Base-by-base conservation (phyloP, 371 early-diverging fungal species). In the Syncephalastrum contaminatum region DNA sequence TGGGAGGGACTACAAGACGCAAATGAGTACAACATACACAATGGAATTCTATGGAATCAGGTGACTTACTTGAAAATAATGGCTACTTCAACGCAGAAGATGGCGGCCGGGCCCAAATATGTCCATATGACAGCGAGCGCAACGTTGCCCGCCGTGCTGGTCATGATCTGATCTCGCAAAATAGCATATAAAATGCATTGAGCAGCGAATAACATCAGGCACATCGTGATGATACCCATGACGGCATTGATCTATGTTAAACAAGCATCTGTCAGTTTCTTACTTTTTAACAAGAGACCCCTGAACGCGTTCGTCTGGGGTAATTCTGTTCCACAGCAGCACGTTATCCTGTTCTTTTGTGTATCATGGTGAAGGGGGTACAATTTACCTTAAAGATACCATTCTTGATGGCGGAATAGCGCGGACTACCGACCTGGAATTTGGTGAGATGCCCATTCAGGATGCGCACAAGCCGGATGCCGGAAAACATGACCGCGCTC, bases 321-420 rank as follows among this genome's bases (percentile, higher is more conserved):
- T 25, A 22, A 49, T 49, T 21, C 16, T 0, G 16, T 44, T 44
- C 36, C 36, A 30, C 36, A 30, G 36, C 0, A 15, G 45, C 45
- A 44, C 16, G 45, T 21, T 19, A 44, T 44, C 21, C 3, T 16
- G 24, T 10, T 51, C 40, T 40, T 12, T 25, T 39, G 15, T 27
- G 39, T 21, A 39, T 3, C 20, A 48, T 48, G 4, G 20, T 42
- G 21, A 40, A 16, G 40, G n/a, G 16, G 48, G 25, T 25, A 48
- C 22, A 39, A 42, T 24, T 50, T 56, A 64, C 69, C 61, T 70
- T 70, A 49, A 60, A 58, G 42, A 66, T 63, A 16, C 70, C 70
- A 46, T 57, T 53, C 46, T 58, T 51, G 3, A 70, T 47, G 14
- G 61, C 54, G 4, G 40, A 41, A 21, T 50, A 47, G 27, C 59